Conservation (phyloP, 73 alveolate species). For the Paramecium bursaria region DNA sequence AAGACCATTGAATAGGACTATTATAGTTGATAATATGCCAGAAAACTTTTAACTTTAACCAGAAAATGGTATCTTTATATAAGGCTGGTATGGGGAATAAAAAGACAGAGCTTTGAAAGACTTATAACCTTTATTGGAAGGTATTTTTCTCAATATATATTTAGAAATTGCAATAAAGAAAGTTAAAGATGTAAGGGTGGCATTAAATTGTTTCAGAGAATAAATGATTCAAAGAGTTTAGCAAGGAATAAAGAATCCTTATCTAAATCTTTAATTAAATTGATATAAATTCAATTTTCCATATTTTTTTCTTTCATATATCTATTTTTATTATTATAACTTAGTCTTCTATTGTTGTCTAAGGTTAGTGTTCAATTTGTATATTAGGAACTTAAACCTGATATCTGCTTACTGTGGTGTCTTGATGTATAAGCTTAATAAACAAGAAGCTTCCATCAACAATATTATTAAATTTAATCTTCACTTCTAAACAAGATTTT, state of each 20-base stretch:
- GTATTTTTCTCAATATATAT: neutral
- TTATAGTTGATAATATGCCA: constrained; percentile 94
- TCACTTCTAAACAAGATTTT: no score
- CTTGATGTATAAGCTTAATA: no score
- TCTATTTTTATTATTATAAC: no score
- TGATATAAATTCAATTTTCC: no score
- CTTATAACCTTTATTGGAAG: constrained; percentile 63
- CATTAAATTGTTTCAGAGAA: constrained; percentile 71
- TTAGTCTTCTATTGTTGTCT: no score
- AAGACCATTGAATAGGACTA: constrained; percentile 84
- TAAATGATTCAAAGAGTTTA: constrained; percentile 60
- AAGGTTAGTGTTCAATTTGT: no score
- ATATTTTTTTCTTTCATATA: no score
- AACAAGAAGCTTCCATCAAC: no score
- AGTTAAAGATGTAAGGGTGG: constrained; percentile 66
- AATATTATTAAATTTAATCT: no score
- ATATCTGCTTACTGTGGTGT: no score
- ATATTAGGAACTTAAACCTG: no score
- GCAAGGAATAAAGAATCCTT: constrained; percentile 68
- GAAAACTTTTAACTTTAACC: constrained; percentile 93
- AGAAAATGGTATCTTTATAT: constrained; percentile 93
- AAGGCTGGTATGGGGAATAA: constrained; percentile 94
- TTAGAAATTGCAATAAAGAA: constrained; percentile 68
- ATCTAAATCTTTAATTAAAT: constrained; percentile 65
- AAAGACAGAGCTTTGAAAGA: constrained; percentile 70